Evolutionary conservation across 164 flowering plant genomes (phyloP).

Genomic region (Umbilicus rupestris): DNA sequence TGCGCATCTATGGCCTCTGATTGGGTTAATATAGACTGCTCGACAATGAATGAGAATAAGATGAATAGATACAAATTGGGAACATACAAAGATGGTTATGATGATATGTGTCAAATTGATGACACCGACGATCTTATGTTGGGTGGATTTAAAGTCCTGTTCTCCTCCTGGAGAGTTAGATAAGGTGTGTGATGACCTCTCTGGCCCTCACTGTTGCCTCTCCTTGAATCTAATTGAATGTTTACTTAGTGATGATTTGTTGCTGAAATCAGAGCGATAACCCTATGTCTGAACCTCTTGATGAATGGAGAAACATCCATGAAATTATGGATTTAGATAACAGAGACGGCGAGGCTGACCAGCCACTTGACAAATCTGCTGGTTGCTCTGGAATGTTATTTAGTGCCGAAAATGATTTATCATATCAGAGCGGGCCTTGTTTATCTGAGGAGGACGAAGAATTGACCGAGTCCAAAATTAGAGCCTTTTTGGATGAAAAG

Average conservation of each 20-base stretch:
- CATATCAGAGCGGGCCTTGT: slow-evolving; percentile 24
- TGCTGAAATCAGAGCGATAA: slow-evolving; percentile 22
- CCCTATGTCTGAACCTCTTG: slow-evolving; percentile 24
- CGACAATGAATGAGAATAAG: slow-evolving; percentile 16
- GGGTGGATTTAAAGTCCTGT: slow-evolving; percentile 14
- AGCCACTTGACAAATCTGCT: slow-evolving; percentile 9
- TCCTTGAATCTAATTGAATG: background rate
- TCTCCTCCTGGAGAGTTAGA: slow-evolving; percentile 13
- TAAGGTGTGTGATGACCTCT: slow-evolving; percentile 16
- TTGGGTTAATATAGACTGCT: slow-evolving; percentile 18
- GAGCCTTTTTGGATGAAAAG: slow-evolving; percentile 41
- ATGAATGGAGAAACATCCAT: slow-evolving; percentile 21
- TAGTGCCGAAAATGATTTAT: slow-evolving; percentile 16
- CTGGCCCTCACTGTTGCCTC: background rate
- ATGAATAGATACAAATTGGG: slow-evolving; percentile 12
- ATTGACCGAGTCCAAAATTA: slow-evolving; percentile 43
- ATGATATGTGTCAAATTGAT: slow-evolving; percentile 42
- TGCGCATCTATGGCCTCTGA: slow-evolving; percentile 18
- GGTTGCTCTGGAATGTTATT: slow-evolving; percentile 13
- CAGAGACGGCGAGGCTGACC: slow-evolving; percentile 9
- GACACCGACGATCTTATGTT: slow-evolving; percentile 19
- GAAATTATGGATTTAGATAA: slow-evolving; percentile 13
- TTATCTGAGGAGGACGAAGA: slow-evolving; percentile 41
- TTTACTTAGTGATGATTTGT: background rate
- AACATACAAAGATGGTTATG: slow-evolving; percentile 16